These are phyloP conservation scores for Sclerotinia glacialis DNA, from an alignment of 2,329 filamentous ascomycete species.

Conservation along the genomic window DNA sequence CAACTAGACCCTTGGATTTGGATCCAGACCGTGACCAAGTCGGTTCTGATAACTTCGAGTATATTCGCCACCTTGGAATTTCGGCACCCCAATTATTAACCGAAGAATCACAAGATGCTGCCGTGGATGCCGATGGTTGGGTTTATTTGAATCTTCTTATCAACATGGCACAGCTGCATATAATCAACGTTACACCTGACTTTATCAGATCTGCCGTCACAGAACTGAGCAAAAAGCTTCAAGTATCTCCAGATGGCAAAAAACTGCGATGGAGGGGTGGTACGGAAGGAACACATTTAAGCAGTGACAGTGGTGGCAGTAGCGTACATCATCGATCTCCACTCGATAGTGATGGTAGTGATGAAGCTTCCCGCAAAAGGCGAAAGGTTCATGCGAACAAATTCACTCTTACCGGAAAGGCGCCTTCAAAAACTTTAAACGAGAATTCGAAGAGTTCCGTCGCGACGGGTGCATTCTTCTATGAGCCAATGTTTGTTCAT, in stretches of 20 bases:
- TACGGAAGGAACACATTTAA: slow-evolving; percentile 60
- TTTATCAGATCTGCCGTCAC: slow-evolving; percentile 72
- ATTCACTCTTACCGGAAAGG: slow-evolving; percentile 15
- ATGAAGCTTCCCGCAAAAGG: slow-evolving; percentile 30
- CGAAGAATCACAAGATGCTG: slow-evolving; percentile 49
- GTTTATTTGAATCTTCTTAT: slow-evolving; percentile 78
- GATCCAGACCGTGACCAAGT: slow-evolving; percentile 75
- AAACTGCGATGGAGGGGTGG: slow-evolving; percentile 80
- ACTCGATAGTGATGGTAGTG: slow-evolving; percentile 30
- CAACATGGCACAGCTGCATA: slow-evolving; percentile 81
- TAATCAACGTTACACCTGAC: slow-evolving; percentile 74
- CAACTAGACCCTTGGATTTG: slow-evolving; percentile 72
- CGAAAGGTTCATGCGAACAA: slow-evolving; percentile 30
- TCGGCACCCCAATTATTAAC: slow-evolving; percentile 55
- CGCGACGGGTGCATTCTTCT: slow-evolving; percentile 54
- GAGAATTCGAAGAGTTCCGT: slow-evolving; percentile 32
- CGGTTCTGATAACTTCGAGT: slow-evolving; percentile 74
- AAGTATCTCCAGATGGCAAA: slow-evolving; percentile 72
- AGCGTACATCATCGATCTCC: slow-evolving; percentile 46
- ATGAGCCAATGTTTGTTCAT: slow-evolving; percentile 61
- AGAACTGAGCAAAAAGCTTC: slow-evolving; percentile 70
- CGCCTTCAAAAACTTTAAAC: neutral
- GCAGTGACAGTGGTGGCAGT: slow-evolving; percentile 58
- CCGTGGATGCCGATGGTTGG: slow-evolving; percentile 69
- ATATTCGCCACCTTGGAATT: slow-evolving; percentile 72